Base-by-base conservation (phyloP, 306 rosid species). In the Astragalus membranaceus region DNA sequence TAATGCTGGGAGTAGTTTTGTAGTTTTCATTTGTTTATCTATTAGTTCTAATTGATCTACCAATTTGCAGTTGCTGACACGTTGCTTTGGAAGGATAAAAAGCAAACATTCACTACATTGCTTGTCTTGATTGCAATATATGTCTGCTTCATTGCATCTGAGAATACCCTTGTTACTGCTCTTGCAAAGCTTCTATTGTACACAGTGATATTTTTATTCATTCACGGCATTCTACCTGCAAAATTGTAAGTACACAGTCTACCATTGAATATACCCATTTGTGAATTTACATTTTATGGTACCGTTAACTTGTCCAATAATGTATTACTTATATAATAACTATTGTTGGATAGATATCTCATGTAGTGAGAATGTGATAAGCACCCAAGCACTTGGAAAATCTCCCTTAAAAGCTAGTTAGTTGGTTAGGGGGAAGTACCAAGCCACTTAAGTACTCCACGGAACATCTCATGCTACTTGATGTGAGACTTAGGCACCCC, bases 11-110 rank as follows among this genome's bases (percentile, higher is more conserved):
- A 41, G 61, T 48, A 41, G 10, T 54, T 67, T 73, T 52, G 41
- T 54, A 20, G 37, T 39, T 64, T 78, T 41, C 61, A 23, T 61
- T 46, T 9, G 46, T 69, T 33, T 70, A 72, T 76, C 37, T 41
- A 8, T 44, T 67, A 46, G 46, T 52, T 48, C 32, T 70, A 74
- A 75, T 75, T 71, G 47, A 52, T 50, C 42, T 63, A 64, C 64
- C 32, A 36, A 30, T 75, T 80, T 81, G 80, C 96, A 94, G 99
- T 89, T 87, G 96, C 99, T 68, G 97, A 94, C 65, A 80, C 88
- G 6, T 82, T 94, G 78, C 99, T 94, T 70, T 94, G 99, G 99
- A 94, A 82, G 95, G 92, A 94, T 75, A 89, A 70, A 78, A 94
- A 81, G 73, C 82, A 74, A 78, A 88, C 99, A n/a, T 61, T 85